phyloP scores from a whole-genome alignment of 1,284 basidiomycete genomes.

The Inonotus obliquus region DNA sequence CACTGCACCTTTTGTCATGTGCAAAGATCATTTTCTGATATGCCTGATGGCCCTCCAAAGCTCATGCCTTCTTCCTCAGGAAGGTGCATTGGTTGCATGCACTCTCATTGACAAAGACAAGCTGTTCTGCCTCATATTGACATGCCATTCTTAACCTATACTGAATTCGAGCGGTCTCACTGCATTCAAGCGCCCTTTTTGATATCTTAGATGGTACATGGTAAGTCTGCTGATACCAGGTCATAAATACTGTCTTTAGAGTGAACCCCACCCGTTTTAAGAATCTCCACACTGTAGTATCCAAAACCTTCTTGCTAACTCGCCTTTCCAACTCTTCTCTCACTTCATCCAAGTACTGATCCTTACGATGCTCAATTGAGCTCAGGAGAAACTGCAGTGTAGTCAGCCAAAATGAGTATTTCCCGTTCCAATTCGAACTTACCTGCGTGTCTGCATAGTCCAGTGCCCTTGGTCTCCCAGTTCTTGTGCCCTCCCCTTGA shows the following conservation, averaged over 20 bases:
- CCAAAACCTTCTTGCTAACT: conserved; percentile 19
- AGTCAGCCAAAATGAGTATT: too few species aligned
- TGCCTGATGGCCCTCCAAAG: conserved; percentile 25
- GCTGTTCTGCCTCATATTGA: conserved; percentile 17
- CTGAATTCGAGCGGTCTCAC: conserved; percentile 21
- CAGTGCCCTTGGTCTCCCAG: too few species aligned
- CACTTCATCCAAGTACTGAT: conserved; percentile 19
- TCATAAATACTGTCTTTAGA: conserved; percentile 21
- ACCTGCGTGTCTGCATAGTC: too few species aligned
- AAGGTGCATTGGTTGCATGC: conserved; percentile 18
- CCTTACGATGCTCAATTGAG: background rate
- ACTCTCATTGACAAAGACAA: too few species aligned
- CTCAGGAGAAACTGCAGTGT: background rate
- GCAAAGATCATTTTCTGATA: conserved; percentile 28
- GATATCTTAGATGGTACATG: conserved; percentile 22
- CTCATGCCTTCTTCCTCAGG: conserved; percentile 27
- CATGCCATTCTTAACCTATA: conserved; percentile 23
- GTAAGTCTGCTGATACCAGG: background rate
- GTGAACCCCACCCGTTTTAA: conserved; percentile 21
- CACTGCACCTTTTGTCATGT: conserved; percentile 27
- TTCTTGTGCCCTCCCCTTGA: too few species aligned
- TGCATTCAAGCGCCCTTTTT: conserved; percentile 23
- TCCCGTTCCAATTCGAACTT: too few species aligned
- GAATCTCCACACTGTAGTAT: conserved; percentile 23
- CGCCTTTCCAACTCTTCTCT: conserved; percentile 3